A percentile compares a stretch with the other conserved stretches of the same genome.
phyloP scores from a whole-genome alignment of 331 rosid genomes.

The Cydonia oblonga region DNA sequence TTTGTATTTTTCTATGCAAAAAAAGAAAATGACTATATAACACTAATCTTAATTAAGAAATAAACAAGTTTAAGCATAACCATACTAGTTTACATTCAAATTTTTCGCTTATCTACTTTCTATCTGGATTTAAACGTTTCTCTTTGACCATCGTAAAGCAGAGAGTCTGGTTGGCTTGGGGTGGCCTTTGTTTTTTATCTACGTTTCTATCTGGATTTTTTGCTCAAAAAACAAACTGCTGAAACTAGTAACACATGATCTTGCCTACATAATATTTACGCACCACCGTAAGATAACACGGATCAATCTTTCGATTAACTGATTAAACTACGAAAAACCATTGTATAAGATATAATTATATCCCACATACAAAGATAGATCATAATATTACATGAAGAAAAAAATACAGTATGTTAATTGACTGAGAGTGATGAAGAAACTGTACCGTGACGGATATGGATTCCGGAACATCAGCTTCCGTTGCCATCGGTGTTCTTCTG shows the following conservation, averaged over 20 bases:
- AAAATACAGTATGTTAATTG: neutral
- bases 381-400: neutral
- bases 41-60: too few relatives aligned
- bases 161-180: too few relatives aligned
- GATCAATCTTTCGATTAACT: neutral
- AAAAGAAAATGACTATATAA: too few relatives aligned
- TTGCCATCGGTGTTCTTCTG: slow-evolving; percentile 28
- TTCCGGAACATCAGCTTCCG: slow-evolving; percentile 29
- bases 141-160: too few relatives aligned
- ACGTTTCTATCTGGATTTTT: too few relatives aligned
- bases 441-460: slow-evolving; percentile 19
- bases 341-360: neutral
- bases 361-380: neutral
- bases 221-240: neutral
- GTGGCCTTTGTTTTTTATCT: too few relatives aligned
- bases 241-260: neutral
- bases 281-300: neutral
- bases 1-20: too few relatives aligned
- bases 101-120: neutral
- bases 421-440: neutral
- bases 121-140: neutral
- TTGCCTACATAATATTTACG: neutral
- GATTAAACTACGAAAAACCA: neutral
- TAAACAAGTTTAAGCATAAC: neutral
- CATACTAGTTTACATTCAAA: neutral